Conservation (phyloP, 768 basidiomycete genomes). For the Lyophyllum atratum region DNA sequence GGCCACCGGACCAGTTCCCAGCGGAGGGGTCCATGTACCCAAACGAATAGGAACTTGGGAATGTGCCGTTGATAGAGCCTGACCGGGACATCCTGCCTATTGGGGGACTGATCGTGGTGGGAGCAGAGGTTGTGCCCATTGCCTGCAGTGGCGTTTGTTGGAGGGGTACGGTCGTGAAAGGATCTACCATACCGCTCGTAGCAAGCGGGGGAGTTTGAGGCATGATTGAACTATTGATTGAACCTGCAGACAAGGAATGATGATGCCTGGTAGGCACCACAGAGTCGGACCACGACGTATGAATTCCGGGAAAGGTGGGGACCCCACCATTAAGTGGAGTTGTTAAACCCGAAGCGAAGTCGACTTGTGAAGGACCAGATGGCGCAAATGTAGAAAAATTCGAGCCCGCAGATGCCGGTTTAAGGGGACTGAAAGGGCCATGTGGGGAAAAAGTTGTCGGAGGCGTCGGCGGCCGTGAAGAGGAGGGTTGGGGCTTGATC, state of each 20-base stretch:
- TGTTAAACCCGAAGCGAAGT: slow-evolving; percentile 18
- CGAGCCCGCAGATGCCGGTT: slow-evolving; percentile 21
- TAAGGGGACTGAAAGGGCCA: slow-evolving; percentile 29
- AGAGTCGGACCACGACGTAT: slow-evolving; percentile 42
- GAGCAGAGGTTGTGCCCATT: slow-evolving; percentile 12
- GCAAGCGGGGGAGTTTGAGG: slow-evolving; percentile 17
- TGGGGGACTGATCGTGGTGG: slow-evolving; percentile 31
- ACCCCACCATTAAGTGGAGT: slow-evolving; percentile 17
- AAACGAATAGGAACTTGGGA: slow-evolving; percentile 38
- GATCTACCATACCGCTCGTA: slow-evolving; percentile 16
- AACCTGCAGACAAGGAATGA: slow-evolving; percentile 43
- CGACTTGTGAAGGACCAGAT: slow-evolving; percentile 17
- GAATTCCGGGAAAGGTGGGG: slow-evolving; percentile 31
- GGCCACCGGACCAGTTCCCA: slow-evolving; percentile 23
- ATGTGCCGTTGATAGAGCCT: slow-evolving; percentile 53
- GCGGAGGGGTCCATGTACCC: slow-evolving; percentile 31
- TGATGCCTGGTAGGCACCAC: slow-evolving; percentile 40
- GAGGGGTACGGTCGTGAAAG: slow-evolving; percentile 18
- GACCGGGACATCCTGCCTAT: slow-evolving; percentile 61
- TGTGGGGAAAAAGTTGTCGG: slow-evolving; percentile 29
- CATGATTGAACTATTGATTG: slow-evolving; percentile 26
- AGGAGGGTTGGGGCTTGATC: slow-evolving; percentile 28
- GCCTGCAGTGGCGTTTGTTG: slow-evolving; percentile 22
- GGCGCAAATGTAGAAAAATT: slow-evolving; percentile 24
- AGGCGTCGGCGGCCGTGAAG: slow-evolving; percentile 38